Conservation (phyloP, 129 eudicot genomes). For the Pulicaria dysenterica region DNA sequence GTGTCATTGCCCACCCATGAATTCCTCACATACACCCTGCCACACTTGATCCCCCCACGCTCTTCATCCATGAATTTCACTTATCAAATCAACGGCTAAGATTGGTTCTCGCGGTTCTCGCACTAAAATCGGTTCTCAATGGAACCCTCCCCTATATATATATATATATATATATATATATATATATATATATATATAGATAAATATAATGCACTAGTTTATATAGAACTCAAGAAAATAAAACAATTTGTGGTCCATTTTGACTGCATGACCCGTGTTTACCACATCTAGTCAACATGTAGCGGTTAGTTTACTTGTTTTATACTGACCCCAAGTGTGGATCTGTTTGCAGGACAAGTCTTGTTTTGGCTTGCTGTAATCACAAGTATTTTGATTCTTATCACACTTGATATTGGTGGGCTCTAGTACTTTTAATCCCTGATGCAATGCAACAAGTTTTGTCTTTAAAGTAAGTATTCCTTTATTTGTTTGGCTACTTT, state of each 20-base stretch:
- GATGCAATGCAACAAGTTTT: constrained; percentile 31
- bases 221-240: not conserved
- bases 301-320: not conserved
- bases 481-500: constrained; percentile 17
- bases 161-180: no score
- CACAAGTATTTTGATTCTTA: constrained; percentile 62
- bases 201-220: no score
- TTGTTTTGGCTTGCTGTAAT: constrained; percentile 79
- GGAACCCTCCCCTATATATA: no score
- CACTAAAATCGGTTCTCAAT: no score
- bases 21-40: no score
- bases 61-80: no score
- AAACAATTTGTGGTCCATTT: not conserved
- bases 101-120: no score
- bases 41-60: no score
- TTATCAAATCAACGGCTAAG: no score
- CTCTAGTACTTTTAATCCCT: constrained; percentile 71
- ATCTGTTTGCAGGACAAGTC: constrained; percentile 56
- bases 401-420: constrained; percentile 62
- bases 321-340: constrained; percentile 14
- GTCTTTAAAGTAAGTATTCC: constrained; percentile 20
- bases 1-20: no score
- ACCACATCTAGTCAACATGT: constrained; percentile 1
- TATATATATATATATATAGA: no score
- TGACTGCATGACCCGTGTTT: not conserved